A percentile compares a stretch with the other conserved stretches of the same genome.
Conservation (phyloP, 2,329 filamentous ascomycete species). For the Cadophora luteo-olivacea region DNA sequence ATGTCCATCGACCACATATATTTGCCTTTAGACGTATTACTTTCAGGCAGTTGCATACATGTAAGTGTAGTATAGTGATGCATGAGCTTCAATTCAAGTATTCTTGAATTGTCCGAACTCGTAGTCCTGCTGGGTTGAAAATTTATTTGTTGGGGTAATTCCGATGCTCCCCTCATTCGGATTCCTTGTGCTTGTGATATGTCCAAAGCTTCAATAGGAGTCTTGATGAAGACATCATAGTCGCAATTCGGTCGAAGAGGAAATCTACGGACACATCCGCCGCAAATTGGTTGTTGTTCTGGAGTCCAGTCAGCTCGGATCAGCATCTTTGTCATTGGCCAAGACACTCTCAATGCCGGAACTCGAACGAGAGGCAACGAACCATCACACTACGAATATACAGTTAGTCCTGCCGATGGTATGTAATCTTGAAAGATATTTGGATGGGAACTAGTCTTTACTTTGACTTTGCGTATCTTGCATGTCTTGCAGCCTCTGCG, state of each 20-base stretch:
- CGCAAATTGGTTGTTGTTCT: not conserved
- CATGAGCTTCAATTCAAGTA: not conserved
- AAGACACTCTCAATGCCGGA: too few relatives aligned
- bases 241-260: not conserved
- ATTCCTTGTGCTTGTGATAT: too few relatives aligned
- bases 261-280: not conserved
- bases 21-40: not conserved
- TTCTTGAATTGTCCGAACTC: not conserved
- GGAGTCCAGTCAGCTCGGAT: not conserved
- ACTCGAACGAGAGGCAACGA: not conserved
- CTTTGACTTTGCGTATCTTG: not conserved
- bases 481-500: not conserved
- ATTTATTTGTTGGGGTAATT: too few relatives aligned
- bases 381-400: not conserved
- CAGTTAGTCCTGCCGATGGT: not conserved
- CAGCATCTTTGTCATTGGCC: too few relatives aligned
- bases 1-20: constrained; percentile 30
- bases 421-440: not conserved
- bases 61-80: constrained; percentile 11
- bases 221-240: not conserved
- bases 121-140: not conserved
- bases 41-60: constrained; percentile 22
- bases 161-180: too few relatives aligned
- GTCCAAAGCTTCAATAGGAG: not conserved
- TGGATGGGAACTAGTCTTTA: not conserved